Conservation (phyloP, 2,329 filamentous ascomycete species). For the Aureobasidium sp. region DNA sequence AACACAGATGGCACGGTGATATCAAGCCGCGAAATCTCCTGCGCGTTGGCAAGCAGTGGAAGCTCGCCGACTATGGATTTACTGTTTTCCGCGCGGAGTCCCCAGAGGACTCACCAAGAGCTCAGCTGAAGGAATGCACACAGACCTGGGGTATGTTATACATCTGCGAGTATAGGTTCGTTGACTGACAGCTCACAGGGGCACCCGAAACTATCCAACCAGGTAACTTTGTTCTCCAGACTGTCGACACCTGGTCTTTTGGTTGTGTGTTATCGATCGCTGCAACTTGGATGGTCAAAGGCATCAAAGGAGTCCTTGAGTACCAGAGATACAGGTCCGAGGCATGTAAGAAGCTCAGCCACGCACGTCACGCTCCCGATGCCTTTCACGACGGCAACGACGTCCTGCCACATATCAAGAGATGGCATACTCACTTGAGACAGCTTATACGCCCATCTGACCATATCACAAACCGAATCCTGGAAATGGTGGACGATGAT, state of each 20-base stretch:
- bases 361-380: not conserved
- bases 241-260: not conserved
- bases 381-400: not conserved
- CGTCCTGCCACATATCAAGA: not conserved
- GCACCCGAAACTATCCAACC: not conserved
- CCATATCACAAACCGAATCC: not conserved
- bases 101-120: not conserved
- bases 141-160: not conserved
- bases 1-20: not conserved
- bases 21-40: not conserved
- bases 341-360: not conserved
- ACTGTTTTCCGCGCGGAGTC: not conserved
- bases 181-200: not conserved
- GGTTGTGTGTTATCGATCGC: not conserved
- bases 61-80: not conserved
- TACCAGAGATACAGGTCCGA: not conserved
- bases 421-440: not conserved
- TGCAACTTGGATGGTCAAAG: conserved; percentile 4
- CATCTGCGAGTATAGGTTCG: not conserved
- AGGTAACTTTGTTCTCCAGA: not conserved
- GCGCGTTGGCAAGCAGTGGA: not conserved
- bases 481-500: not conserved
- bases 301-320: not conserved
- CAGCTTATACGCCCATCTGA: not conserved
- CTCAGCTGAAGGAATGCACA: not conserved